Percentiles rank a stretch among this genome's conserved stretches.
phyloP scores from a whole-genome alignment of 2,329 filamentous ascomycete species.

The Xylogone sp. region DNA sequence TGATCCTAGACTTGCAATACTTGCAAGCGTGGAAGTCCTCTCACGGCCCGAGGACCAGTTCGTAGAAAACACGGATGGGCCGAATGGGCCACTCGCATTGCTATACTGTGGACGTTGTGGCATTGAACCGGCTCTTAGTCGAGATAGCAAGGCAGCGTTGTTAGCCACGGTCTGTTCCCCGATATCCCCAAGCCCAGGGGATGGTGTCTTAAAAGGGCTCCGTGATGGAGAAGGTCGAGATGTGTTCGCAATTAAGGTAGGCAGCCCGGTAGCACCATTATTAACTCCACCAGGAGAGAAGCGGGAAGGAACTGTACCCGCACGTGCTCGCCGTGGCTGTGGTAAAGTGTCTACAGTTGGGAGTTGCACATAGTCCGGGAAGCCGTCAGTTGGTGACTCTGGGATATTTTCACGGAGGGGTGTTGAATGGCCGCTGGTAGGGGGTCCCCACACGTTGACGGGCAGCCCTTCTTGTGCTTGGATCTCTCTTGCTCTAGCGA shows the following conservation, averaged over 20 bases:
- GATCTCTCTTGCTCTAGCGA: conserved; percentile 80
- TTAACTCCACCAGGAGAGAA: conserved; percentile 75
- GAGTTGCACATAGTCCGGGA: conserved; percentile 80
- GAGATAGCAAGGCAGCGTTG: conserved; percentile 74
- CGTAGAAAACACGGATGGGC: conserved; percentile 81
- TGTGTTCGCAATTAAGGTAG: conserved; percentile 66
- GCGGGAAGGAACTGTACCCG: conserved; percentile 92
- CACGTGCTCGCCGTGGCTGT: conserved; percentile 75
- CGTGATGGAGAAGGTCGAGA: conserved; percentile 82
- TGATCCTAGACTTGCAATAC: conserved; percentile 81
- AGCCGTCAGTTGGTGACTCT: conserved; percentile 93
- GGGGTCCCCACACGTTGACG: conserved; percentile 83
- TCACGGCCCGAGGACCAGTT: conserved; percentile 82
- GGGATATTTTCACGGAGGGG: conserved; percentile 96
- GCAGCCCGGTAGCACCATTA: conserved; percentile 44
- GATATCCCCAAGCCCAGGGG: conserved; percentile 48
- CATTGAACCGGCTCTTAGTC: conserved; percentile 89
- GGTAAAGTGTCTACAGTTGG: conserved; percentile 63
- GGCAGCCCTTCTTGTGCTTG: conserved; percentile 90
- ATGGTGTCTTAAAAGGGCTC: conserved; percentile 76
- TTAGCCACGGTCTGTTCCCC: conserved; percentile 39
- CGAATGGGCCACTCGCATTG: conserved; percentile 66
- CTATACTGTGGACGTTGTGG: conserved; percentile 75
- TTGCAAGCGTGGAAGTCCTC: conserved; percentile 78
- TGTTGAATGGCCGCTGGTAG: conserved; percentile 93